Evolutionary conservation across 2,329 filamentous ascomycete species (phyloP).

Genomic region (Cryphonectria japonica): DNA sequence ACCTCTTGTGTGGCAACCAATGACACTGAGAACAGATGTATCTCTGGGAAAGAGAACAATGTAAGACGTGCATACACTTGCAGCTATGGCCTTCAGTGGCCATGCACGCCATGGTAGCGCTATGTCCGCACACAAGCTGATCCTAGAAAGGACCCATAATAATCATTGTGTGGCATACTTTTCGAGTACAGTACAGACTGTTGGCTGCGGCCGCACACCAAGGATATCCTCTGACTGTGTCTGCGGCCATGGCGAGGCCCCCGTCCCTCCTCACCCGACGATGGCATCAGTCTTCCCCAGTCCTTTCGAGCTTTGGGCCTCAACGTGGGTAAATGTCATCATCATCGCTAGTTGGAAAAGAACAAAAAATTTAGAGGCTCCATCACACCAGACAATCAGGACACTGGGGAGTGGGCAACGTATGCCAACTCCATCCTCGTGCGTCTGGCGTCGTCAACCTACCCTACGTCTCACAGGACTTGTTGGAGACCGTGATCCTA

Average conservation of each 20-base stretch:
- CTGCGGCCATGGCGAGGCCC: no score
- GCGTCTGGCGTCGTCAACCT: constrained; percentile 13
- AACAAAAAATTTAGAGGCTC: not conserved
- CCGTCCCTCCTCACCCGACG: not conserved
- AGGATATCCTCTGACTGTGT: not conserved
- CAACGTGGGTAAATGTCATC: not conserved
- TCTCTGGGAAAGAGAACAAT: not conserved
- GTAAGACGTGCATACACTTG: not conserved
- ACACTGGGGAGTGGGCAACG: not conserved
- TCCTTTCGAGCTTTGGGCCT: not conserved
- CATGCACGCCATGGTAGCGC: not conserved
- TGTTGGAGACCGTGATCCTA: constrained; percentile 10
- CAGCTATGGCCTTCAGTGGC: not conserved
- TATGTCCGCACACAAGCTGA: not conserved
- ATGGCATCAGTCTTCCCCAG: constrained; percentile 1
- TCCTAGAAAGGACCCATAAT: not conserved
- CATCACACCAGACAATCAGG: not conserved
- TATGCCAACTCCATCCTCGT: constrained; percentile 11
- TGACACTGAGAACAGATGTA: not conserved
- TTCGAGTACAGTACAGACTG: no score
- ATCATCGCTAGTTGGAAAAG: not conserved
- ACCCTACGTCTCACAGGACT: not conserved
- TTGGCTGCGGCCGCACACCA: not conserved
- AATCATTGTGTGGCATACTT: not conserved
- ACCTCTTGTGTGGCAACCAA: not conserved